Base-by-base conservation (phyloP, 208 protist genomes). In the Tetramitus jugosus region DNA sequence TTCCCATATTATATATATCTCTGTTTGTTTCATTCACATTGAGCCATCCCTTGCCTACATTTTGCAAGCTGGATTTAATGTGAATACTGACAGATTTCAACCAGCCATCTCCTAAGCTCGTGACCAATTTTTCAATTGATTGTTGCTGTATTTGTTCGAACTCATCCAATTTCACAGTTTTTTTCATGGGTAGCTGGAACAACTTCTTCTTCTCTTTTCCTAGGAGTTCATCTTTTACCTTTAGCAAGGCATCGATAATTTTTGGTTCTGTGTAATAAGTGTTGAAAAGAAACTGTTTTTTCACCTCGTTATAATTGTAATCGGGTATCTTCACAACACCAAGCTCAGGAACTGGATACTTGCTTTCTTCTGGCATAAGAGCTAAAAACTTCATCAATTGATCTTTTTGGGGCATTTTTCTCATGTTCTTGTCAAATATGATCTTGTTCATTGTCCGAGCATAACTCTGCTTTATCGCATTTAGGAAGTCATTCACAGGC, bases 31-130 rank as follows among this genome's bases (percentile, higher is more conserved):
- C 96, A 45, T 89, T 81, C 64, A 98, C 85, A 84, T 98, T 98
- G 60, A 98, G 88, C 95, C 96, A 98, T n/a, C 96, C 96, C 82
- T 98, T 98, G 37, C 94, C 94, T 6, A 96, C 88, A n/a, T 90
- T 90, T 75, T 87, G 81, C 64, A 98, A 92, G 82, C 89, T 91
- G 31, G 83, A 77, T 39, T 82, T 81, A 81, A 98, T 93, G 49
- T 88, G 86, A 31, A 87, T 87, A 78, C 93, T 93, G 37, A 97
- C 89, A 68, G 87, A 89, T 74, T 90, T 81, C 53, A 92, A 80
- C 94, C 94, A 97, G 39, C 86, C 84, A 39, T 89, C 87, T 81
- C 94, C 94, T 39, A 98, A 87, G 79, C 94, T 93, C 56, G 81
- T 76, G 23, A 85, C 82, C 39, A 90, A 81, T 35, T 77, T 35